Evolutionary conservation across 2,329 filamentous ascomycete species (phyloP).

Genomic region (Dactylellina drechsleri): DNA sequence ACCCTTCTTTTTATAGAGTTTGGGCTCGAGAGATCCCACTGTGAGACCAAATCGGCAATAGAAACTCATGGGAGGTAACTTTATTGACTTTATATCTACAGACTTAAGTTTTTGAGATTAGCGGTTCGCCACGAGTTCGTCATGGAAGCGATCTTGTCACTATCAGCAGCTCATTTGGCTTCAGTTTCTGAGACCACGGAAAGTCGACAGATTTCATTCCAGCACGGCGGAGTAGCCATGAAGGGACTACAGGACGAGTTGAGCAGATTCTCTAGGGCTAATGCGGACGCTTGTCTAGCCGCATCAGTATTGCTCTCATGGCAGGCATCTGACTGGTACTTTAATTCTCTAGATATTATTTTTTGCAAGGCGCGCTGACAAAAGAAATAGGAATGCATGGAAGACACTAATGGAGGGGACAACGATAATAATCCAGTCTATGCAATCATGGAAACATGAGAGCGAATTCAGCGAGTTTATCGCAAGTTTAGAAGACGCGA

Average conservation of each 20-base stretch:
- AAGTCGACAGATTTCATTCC: conserved; percentile 86
- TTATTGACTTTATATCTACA: conserved; percentile 56
- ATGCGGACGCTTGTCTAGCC: conserved; percentile 89
- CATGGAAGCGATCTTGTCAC: conserved; percentile 90
- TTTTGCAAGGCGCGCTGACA: conserved; percentile 59
- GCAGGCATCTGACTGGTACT: conserved; percentile 96
- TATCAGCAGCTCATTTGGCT: conserved; percentile 93
- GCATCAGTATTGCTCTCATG: conserved; percentile 92
- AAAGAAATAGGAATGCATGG: conserved; percentile 80
- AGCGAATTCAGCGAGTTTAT: conserved; percentile 87
- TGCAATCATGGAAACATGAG: conserved; percentile 90
- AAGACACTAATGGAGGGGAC: conserved; percentile 91
- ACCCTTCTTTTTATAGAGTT: conserved; percentile 84
- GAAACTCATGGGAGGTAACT: conserved; percentile 45
- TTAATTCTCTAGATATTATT: conserved; percentile 48
- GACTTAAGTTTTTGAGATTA: conserved; percentile 71
- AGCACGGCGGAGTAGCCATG: conserved; percentile 85
- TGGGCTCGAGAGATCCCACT: conserved; percentile 94
- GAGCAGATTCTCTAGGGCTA: conserved; percentile 81
- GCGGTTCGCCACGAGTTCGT: conserved; percentile 85
- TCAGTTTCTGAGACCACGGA: conserved; percentile 87
- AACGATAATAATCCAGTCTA: conserved; percentile 86
- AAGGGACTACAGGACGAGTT: conserved; percentile 90
- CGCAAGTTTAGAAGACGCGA: conserved; percentile 69
- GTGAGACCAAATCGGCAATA: conserved; percentile 68